Evolutionary conservation across 768 basidiomycete genomes (phyloP).

Genomic region (Melanogaster broomeanus): DNA sequence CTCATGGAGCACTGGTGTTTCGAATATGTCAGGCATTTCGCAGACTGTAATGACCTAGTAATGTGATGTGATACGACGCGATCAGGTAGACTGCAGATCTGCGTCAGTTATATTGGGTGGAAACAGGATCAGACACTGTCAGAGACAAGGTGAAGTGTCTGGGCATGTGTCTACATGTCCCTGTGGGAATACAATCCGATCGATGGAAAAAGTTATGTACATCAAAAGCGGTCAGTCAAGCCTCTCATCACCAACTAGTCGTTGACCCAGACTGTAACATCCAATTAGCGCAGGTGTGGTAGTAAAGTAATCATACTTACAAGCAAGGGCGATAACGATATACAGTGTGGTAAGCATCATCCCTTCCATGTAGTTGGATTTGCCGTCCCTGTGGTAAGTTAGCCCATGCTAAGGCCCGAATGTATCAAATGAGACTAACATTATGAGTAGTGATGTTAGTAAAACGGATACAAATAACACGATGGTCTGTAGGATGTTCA

Average conservation of each 20-base stretch:
- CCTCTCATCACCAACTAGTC: not conserved
- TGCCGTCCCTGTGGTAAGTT: constrained; percentile 60
- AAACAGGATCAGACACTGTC: too few species aligned
- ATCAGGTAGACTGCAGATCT: too few species aligned
- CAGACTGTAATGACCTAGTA: too few species aligned
- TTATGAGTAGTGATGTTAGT: constrained; percentile 82
- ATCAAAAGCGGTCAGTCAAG: not conserved
- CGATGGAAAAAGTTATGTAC: not conserved
- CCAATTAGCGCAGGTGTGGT: not conserved
- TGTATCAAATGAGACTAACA: constrained; percentile 40
- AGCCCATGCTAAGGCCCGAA: constrained; percentile 1
- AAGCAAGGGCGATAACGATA: constrained; percentile 40
- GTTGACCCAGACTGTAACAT: constrained; percentile 11
- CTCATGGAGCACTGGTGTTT: too few species aligned
- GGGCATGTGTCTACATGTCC: too few species aligned
- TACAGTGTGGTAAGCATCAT: constrained; percentile 54
- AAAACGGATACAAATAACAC: constrained; percentile 85
- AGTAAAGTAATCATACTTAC: constrained; percentile 28
- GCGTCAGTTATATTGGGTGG: too few species aligned
- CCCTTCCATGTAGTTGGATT: constrained; percentile 93
- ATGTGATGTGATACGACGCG: too few species aligned
- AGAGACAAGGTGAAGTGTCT: too few species aligned
- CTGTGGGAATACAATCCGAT: too few species aligned
- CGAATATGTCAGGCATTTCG: too few species aligned
- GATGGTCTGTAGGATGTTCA: constrained; percentile 59